Percentiles rank a stretch among this genome's conserved stretches.
Evolutionary conservation across 1,139 yeast genomes (phyloP).

Genomic region (Yamadazyma pseudoaaseri): DNA sequence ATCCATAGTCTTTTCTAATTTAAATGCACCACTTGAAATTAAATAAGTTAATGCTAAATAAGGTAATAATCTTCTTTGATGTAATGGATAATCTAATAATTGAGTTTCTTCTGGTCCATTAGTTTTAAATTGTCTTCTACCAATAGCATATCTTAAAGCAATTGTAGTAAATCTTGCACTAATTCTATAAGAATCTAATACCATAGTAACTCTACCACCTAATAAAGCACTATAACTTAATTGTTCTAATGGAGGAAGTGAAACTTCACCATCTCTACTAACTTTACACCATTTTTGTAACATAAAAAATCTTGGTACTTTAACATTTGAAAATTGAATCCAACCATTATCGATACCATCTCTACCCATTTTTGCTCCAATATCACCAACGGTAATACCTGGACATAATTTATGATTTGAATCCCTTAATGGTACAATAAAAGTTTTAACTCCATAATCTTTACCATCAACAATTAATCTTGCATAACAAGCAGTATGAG

Average conservation of each 20-base stretch:
- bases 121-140: slow-evolving; percentile 78
- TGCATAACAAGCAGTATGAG: slow-evolving; percentile 80
- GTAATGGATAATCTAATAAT: slow-evolving; percentile 79
- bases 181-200: slow-evolving; percentile 75
- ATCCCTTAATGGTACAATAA: slow-evolving; percentile 87
- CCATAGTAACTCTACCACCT: slow-evolving; percentile 91
- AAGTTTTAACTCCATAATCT: slow-evolving; percentile 89
- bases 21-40: slow-evolving; percentile 70
- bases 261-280: slow-evolving; percentile 65
- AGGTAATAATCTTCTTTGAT: slow-evolving; percentile 83
- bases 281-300: slow-evolving; percentile 78
- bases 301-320: slow-evolving; percentile 83
- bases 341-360: slow-evolving; percentile 91
- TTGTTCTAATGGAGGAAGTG: slow-evolving; percentile 79
- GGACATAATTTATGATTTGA: slow-evolving; percentile 66
- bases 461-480: slow-evolving; percentile 76
- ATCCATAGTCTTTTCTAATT: slow-evolving; percentile 56
- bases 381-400: slow-evolving; percentile 84
- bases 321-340: slow-evolving; percentile 83
- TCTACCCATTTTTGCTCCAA: slow-evolving; percentile 92
- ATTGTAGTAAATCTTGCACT: slow-evolving; percentile 79
- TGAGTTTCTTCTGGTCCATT: slow-evolving; percentile 51
- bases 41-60: slow-evolving; percentile 78
- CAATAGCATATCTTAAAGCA: slow-evolving; percentile 86
- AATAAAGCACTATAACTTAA: slow-evolving; percentile 83